phyloP scores from a whole-genome alignment of 176 grass and related monocot genomes.

The Bromus sterilis region DNA sequence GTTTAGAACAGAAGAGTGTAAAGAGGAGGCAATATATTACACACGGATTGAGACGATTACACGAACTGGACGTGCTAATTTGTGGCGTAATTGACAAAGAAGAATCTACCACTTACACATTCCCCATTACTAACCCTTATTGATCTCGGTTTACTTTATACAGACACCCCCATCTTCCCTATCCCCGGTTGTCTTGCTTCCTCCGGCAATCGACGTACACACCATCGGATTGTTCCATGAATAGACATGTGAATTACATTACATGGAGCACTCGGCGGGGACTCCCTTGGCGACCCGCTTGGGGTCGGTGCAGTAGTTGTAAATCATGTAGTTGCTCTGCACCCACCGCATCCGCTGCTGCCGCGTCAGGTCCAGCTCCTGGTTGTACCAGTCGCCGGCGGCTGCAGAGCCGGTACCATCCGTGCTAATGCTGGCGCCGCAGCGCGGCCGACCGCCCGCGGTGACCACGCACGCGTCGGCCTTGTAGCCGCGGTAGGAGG shows the following conservation, averaged over 20 bases:
- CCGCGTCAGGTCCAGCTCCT: slow-evolving; percentile 68
- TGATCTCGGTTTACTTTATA: too few relatives aligned
- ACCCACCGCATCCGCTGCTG: slow-evolving; percentile 64
- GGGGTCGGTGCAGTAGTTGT: slow-evolving; percentile 83
- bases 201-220: not conserved
- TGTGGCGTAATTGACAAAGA: too few relatives aligned
- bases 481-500: slow-evolving; percentile 55
- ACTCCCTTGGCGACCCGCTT: slow-evolving; percentile 50
- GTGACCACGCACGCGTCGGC: slow-evolving; percentile 68
- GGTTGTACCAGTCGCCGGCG: slow-evolving; percentile 60
- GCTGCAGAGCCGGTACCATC: slow-evolving; percentile 25
- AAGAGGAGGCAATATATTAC: too few relatives aligned
- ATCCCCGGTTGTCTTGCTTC: not conserved
- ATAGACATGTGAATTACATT: not conserved
- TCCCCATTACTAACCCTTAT: not conserved
- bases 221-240: not conserved
- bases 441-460: slow-evolving; percentile 13
- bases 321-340: slow-evolving; percentile 86
- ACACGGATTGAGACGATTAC: too few relatives aligned
- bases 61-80: too few relatives aligned
- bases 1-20: too few relatives aligned
- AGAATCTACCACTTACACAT: slow-evolving; percentile 16
- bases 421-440: slow-evolving; percentile 18
- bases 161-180: not conserved
- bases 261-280: slow-evolving; percentile 66